Base-by-base conservation (phyloP, 306 rosid species). In the Alnus rubra region DNA sequence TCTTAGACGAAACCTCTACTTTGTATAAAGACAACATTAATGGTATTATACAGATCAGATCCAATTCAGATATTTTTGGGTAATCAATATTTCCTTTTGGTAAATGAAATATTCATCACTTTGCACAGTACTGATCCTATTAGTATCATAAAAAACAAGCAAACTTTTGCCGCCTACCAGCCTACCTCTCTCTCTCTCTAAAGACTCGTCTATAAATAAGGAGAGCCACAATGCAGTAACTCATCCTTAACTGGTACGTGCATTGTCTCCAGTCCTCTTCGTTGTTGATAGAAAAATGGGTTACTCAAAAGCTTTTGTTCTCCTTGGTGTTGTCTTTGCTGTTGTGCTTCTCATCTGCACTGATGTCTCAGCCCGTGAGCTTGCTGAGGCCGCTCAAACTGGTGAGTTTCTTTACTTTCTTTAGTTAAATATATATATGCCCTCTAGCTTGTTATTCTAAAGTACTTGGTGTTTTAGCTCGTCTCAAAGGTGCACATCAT, bases 271-370 rank as follows among this genome's bases (percentile, higher is more conserved):
- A 18, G 16, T 39, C 28, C 28, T 15, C 42, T 63, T 39, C 44
- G 0, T 39, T 39, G 28, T 15, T 16, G 0, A 16, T 14, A 14
- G 23, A 15, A 63, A 47, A 13, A 79, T 79, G 83, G 83, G 78
- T 44, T 44, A 13, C 64, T 49, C 77, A 50, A 78, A 78, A 72
- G 35, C 62, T 7, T 37, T 65, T 56, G 60, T 67, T 69, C 76
- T 74, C 16, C 30, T 74, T 56, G 63, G 79, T 3, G 76, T 80
- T 35, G 71, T 37, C 69, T 68, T 68, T 7, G 63, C 71, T 42
- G 23, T 74, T 35, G 63, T 80, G 19, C 33, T 74, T 30, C 70
- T 68, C 2, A 35, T 80, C 79, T 80, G 71, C 15, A 44, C 75
- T 5, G 63, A 68, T 23, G 64, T 80, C 70, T 68, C 75, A 13